Percentiles rank a stretch among this genome's conserved stretches.
Conservation (phyloP, 108 stramenopile genomes). For the Nitzschia sp. region DNA sequence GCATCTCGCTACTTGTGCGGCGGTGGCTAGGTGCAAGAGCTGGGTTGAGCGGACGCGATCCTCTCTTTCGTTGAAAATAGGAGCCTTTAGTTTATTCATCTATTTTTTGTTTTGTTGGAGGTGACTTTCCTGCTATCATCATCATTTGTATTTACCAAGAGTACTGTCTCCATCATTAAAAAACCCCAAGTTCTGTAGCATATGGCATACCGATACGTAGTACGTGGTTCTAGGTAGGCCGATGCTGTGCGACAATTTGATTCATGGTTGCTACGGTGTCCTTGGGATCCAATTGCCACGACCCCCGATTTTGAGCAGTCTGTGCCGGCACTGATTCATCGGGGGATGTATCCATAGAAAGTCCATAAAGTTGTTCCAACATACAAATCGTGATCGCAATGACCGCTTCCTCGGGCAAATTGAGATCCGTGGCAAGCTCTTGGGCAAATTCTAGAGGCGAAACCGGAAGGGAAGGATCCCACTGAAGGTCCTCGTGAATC, state of each 20-base stretch:
- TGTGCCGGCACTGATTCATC: conserved; percentile 15
- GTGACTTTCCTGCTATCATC: no score
- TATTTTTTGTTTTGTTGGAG: no score
- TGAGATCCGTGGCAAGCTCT: conserved; percentile 61
- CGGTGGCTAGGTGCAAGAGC: no score
- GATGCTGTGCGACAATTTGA: conserved; percentile 30
- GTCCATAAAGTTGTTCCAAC: conserved; percentile 55
- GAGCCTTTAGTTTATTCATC: no score
- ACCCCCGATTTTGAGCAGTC: background rate
- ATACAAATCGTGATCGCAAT: conserved; percentile 55
- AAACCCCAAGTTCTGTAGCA: no score
- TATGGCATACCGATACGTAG: no score
- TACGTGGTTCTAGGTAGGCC: conserved; percentile 8
- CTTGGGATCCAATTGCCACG: conserved; percentile 33
- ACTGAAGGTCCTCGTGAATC: conserved; percentile 63
- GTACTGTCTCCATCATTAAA: no score
- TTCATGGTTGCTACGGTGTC: conserved; percentile 6
- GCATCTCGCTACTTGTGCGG: no score
- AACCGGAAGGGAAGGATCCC: conserved; percentile 46
- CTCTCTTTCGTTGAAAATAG: no score
- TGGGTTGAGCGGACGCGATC: no score
- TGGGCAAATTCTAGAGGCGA: conserved; percentile 55
- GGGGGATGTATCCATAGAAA: conserved; percentile 20
- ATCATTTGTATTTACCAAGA: no score
- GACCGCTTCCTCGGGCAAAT: conserved; percentile 64